These are phyloP conservation scores for Solanum pimpinellifolium DNA, from an alignment of 257 asterid genomes.

Conservation along the genomic window DNA sequence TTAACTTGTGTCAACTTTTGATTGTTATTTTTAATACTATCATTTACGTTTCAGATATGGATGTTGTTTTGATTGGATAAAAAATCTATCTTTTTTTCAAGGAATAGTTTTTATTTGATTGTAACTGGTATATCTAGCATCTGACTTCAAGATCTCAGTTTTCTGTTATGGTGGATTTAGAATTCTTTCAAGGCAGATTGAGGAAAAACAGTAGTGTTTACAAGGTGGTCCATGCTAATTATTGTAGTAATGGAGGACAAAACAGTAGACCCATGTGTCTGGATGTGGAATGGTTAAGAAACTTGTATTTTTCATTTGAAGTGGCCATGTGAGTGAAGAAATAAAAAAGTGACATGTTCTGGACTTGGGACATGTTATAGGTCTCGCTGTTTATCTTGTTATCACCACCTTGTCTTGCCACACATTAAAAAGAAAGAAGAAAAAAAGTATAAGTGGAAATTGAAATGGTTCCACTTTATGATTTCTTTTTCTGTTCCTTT, in stretches of 20 bases:
- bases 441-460: conserved; percentile 23
- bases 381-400: background rate
- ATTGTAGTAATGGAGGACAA: conserved; percentile 1
- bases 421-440: background rate
- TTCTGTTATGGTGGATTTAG: background rate
- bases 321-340: background rate
- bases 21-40: background rate
- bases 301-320: background rate
- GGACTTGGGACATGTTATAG: background rate
- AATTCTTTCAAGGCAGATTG: background rate
- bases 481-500: conserved; percentile 17
- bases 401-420: background rate
- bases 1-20: background rate
- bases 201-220: background rate
- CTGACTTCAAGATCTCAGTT: background rate
- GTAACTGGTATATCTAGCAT: background rate
- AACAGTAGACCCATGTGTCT: background rate
- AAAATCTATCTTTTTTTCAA: background rate
- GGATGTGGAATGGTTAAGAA: background rate
- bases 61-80: background rate
- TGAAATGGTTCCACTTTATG: conserved; percentile 33
- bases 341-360: background rate
- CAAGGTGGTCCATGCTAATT: background rate
- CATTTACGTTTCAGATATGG: background rate
- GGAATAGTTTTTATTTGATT: background rate